These are phyloP conservation scores for Physcomitrium patens DNA, from an alignment of 225 moss, liverwort and hornwort species.

Conservation along the genomic window DNA sequence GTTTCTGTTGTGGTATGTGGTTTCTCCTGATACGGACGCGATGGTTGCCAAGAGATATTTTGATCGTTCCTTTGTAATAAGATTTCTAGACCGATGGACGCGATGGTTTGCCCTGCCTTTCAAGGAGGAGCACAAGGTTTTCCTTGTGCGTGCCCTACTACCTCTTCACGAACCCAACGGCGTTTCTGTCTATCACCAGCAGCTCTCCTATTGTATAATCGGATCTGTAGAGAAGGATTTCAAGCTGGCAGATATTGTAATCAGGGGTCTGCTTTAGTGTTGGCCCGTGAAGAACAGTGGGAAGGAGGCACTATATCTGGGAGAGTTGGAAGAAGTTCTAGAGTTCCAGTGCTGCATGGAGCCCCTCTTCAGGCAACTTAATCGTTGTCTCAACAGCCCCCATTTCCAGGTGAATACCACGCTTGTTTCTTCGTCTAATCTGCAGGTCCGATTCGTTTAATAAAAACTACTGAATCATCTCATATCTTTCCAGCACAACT, in stretches of 20 bases:
- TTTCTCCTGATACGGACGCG: slow-evolving; percentile 53
- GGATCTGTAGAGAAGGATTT: slow-evolving; percentile 58
- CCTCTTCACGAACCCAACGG: slow-evolving; percentile 49
- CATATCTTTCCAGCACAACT: no score
- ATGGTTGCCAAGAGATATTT: slow-evolving; percentile 57
- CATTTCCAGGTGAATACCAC: slow-evolving; percentile 39
- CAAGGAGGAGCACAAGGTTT: slow-evolving; percentile 56
- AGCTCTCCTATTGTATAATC: slow-evolving; percentile 56
- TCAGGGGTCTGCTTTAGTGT: slow-evolving; percentile 44
- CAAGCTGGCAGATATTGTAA: slow-evolving; percentile 49
- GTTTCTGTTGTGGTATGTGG: slow-evolving; percentile 67
- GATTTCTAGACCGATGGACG: slow-evolving; percentile 47
- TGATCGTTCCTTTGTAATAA: slow-evolving; percentile 49
- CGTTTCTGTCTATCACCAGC: slow-evolving; percentile 50
- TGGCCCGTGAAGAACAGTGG: slow-evolving; percentile 52
- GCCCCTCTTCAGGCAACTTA: slow-evolving; percentile 48
- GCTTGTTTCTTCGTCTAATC: background rate
- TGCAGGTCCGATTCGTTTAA: background rate
- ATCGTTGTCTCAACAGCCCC: slow-evolving; percentile 51
- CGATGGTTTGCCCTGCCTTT: slow-evolving; percentile 53
- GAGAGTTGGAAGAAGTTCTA: slow-evolving; percentile 51
- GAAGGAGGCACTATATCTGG: slow-evolving; percentile 52
- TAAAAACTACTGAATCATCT: no score
- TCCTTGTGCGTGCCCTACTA: slow-evolving; percentile 40
- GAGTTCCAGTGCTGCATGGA: slow-evolving; percentile 52